Evolutionary conservation across 441 rosid genomes (phyloP).

Genomic region (Biscutella laevigata): DNA sequence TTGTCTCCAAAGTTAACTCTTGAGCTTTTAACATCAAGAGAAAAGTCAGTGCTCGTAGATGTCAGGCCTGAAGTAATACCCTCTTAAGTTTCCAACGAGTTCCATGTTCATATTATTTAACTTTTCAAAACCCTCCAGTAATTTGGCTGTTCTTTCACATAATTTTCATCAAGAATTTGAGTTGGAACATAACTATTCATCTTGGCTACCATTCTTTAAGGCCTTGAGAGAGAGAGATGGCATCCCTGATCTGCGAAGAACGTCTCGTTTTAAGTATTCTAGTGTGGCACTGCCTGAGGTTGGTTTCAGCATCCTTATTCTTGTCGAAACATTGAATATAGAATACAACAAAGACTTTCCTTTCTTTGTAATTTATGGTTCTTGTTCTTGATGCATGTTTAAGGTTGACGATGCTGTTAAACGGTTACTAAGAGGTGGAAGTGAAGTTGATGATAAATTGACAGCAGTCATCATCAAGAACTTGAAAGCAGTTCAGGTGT

Average conservation of each 20-base stretch:
- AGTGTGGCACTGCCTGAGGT: constrained; percentile 78
- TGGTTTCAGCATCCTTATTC: constrained; percentile 24
- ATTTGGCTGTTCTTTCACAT: too few relatives aligned
- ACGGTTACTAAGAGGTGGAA: constrained; percentile 60
- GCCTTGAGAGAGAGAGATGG: constrained; percentile 77
- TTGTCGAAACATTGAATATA: constrained; percentile 4
- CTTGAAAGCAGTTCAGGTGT: constrained; percentile 71
- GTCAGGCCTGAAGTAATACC: constrained; percentile 92
- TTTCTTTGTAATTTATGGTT: constrained; percentile 18
- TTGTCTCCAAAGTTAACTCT: constrained; percentile 68
- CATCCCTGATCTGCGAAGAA: constrained; percentile 85
- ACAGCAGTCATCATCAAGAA: constrained; percentile 66
- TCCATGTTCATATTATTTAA: constrained; percentile 6
- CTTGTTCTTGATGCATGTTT: constrained; percentile 21
- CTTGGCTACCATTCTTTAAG: constrained; percentile 30
- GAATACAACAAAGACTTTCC: neutral
- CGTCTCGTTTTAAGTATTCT: constrained; percentile 78
- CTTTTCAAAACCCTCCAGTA: neutral
- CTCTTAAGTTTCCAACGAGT: constrained; percentile 32
- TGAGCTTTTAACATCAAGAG: constrained; percentile 62
- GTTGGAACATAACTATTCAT: constrained; percentile 9
- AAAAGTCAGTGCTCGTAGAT: constrained; percentile 72
- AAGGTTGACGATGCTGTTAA: constrained; percentile 56
- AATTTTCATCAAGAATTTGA: constrained; percentile 6
- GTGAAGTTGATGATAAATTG: constrained; percentile 59